Evolutionary conservation across 164 flowering plant species (phyloP).

Genomic region (Brasenia schreberi): DNA sequence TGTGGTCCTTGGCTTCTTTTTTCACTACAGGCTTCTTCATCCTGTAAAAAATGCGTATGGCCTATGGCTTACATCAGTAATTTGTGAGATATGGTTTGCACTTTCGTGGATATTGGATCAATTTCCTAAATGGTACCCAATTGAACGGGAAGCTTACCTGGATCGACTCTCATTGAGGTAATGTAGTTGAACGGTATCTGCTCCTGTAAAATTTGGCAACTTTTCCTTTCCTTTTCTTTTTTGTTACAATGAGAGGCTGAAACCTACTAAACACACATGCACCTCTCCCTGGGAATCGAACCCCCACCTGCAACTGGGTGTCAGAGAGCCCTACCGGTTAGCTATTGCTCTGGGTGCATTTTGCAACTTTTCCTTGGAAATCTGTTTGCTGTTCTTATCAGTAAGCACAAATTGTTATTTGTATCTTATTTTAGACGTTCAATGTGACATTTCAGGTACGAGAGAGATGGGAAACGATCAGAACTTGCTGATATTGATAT

Average conservation of each 20-base stretch:
- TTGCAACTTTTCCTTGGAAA: background rate
- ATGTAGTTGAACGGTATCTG: background rate
- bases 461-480: conserved; percentile 84
- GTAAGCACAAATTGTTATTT: background rate
- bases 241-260: no score
- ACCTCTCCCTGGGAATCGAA: no score
- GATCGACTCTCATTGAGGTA: conserved; percentile 82
- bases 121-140: conserved; percentile 90
- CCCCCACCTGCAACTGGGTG: no score
- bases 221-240: background rate
- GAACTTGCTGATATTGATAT: conserved; percentile 91
- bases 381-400: background rate
- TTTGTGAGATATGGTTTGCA: conserved; percentile 98
- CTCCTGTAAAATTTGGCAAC: background rate
- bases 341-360: no score
- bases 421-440: background rate
- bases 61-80: conserved; percentile 81
- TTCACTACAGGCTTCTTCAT: conserved; percentile 82
- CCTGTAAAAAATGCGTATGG: conserved; percentile 76
- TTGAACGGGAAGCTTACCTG: conserved; percentile 87
- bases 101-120: conserved; percentile 92
- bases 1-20: conserved; percentile 58
- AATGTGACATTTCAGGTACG: conserved; percentile 37
- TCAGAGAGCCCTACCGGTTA: no score
- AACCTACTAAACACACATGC: no score